Conservation (phyloP, 768 basidiomycete species). For the Rhodotorula sphaerocarpa region DNA sequence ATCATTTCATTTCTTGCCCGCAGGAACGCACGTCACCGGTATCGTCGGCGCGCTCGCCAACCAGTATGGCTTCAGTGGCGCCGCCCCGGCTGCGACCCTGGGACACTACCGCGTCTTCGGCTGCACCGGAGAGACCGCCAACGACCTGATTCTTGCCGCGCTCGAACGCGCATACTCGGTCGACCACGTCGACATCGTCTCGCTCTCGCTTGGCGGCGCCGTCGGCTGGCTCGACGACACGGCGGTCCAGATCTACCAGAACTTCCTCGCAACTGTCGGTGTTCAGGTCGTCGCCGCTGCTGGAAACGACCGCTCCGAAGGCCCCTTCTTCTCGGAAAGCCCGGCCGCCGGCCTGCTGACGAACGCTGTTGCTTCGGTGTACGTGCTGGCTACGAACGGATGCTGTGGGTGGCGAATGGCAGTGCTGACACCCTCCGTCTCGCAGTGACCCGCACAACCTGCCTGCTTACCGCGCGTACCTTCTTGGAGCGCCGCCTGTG, state of each 20-base stretch:
- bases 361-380: conserved; percentile 47
- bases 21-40: conserved; percentile 46
- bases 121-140: conserved; percentile 49
- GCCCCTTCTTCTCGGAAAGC: conserved; percentile 56
- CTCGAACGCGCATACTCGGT: conserved; percentile 49
- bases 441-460: conserved; percentile 48
- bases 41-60: conserved; percentile 60
- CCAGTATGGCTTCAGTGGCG: conserved; percentile 60
- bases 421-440: not conserved
- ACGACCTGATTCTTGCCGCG: conserved; percentile 43
- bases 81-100: conserved; percentile 57
- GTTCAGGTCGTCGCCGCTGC: conserved; percentile 48
- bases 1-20: not conserved
- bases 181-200: conserved; percentile 54
- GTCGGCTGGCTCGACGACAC: conserved; percentile 58
- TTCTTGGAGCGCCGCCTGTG: conserved; percentile 50
- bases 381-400: too few relatives aligned
- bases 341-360: conserved; percentile 53
- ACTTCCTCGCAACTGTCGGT: conserved; percentile 52
- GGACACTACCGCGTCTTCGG: conserved; percentile 49
- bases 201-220: conserved; percentile 57
- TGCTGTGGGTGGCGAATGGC: too few relatives aligned
- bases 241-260: conserved; percentile 53
- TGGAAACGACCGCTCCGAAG: conserved; percentile 54
- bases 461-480: conserved; percentile 54